Evolutionary conservation across 2,329 filamentous ascomycete species (phyloP).

Genomic region (Phialocephala sp.): DNA sequence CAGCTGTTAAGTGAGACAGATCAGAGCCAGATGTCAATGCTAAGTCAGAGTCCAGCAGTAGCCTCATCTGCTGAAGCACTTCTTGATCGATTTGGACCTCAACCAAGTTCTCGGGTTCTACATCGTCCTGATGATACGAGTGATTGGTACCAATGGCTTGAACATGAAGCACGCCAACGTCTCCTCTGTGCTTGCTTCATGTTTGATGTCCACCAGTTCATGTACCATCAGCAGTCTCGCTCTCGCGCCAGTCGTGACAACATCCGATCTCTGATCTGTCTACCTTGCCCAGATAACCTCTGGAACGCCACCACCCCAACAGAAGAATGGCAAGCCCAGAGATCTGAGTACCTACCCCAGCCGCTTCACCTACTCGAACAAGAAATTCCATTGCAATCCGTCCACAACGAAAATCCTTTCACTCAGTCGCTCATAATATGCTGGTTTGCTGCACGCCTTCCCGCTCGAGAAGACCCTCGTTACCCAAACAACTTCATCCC

Average conservation of each 20-base stretch:
- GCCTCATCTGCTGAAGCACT: slow-evolving; percentile 29
- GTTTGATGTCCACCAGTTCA: slow-evolving; percentile 60
- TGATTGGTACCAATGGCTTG: slow-evolving; percentile 58
- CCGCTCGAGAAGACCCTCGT: slow-evolving; percentile 37
- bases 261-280: slow-evolving; percentile 25
- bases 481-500: slow-evolving; percentile 39
- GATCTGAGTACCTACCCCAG: slow-evolving; percentile 20
- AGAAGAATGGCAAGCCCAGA: slow-evolving; percentile 51
- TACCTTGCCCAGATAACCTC: slow-evolving; percentile 47
- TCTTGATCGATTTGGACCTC: slow-evolving; percentile 30
- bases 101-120: slow-evolving; percentile 14
- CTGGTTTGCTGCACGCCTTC: slow-evolving; percentile 35
- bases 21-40: slow-evolving; percentile 23
- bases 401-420: slow-evolving; percentile 27
- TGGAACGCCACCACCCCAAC: slow-evolving; percentile 56
- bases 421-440: slow-evolving; percentile 38
- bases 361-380: slow-evolving; percentile 30
- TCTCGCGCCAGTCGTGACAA: slow-evolving; percentile 26
- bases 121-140: slow-evolving; percentile 24
- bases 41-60: slow-evolving; percentile 26
- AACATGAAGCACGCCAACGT: slow-evolving; percentile 57
- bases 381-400: slow-evolving; percentile 21
- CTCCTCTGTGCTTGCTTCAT: slow-evolving; percentile 62
- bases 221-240: slow-evolving; percentile 55
- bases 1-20: slow-evolving; percentile 33